Base-by-base conservation (phyloP, 1,139 yeast species). In the Nakaseomyces glabratus region DNA sequence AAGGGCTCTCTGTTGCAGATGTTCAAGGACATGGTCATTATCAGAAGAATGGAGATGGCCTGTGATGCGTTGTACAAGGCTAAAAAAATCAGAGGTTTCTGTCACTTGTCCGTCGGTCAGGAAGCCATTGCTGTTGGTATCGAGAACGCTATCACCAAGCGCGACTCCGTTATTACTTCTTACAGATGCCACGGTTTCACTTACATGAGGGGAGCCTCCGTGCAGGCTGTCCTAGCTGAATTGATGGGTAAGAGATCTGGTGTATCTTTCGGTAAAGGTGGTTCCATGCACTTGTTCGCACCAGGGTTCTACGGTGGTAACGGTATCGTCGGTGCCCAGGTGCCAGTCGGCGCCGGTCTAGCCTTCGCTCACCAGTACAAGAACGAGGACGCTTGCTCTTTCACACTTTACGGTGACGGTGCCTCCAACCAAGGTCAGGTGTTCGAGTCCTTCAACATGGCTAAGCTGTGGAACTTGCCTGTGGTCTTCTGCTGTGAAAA, bases 251-350 rank as follows among this genome's bases (percentile, higher is more conserved):
- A 82, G 68, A 79, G 95, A 68, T 67, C 80, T 39, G 98, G 98
- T 68, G 93, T 84, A 44, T 82, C 96, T 30, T 80, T 69, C 65
- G 98, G 98, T 68, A 90, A 90, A 67, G 98, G 98, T 67, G 98
- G 98, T 51, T 90, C 98, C 45, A 90, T 90, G 98, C 98, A 90
- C 69, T 84, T 90, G 90, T 90, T 81, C 62, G 84, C 94, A 37
- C 78, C 80, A 33, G 90, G 93, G 43, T 90, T 90, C 71, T 90
- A 81, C 65, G 98, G 98, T 60, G 98, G 98, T 66, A 90, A 90
- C 67, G 98, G 98, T 70, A 90, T 90, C 63, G 98, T 90, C 37
- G 98, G 98, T 61, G 98, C 97, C 37, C 98, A 90, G 68, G 97
- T 90, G 40, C 95, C 98, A 47, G 73, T 90, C 55, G 98, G 98